phyloP scores from a whole-genome alignment of 495 filamentous ascomycete genomes.

The Terfezia claveryi region DNA sequence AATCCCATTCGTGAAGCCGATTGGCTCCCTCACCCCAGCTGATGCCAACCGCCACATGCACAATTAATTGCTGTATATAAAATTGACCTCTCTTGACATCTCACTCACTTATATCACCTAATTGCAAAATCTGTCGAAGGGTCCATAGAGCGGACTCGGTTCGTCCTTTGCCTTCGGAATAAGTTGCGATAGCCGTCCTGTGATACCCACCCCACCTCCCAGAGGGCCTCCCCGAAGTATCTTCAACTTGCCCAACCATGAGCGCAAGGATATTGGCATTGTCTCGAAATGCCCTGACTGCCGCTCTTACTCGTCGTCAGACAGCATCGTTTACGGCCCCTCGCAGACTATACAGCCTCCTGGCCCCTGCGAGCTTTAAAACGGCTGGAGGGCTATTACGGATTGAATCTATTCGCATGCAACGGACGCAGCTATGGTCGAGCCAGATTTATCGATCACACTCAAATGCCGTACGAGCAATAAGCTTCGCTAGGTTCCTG shows the following conservation, averaged over 20 bases:
- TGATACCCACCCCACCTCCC: too few relatives aligned
- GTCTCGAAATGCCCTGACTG: constrained; percentile 1
- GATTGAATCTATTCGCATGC: constrained; percentile 2
- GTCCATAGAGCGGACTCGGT: too few relatives aligned
- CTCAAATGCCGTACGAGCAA: constrained; percentile 59
- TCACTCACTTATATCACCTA: too few relatives aligned
- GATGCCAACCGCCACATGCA: too few relatives aligned
- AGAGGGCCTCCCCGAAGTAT: neutral
- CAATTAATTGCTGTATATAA: too few relatives aligned
- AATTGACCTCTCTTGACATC: too few relatives aligned
- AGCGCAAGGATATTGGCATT: constrained; percentile 17
- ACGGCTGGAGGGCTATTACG: constrained; percentile 14
- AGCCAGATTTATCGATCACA: constrained; percentile 22
- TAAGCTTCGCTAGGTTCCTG: constrained; percentile 69
- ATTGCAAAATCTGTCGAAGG: too few relatives aligned
- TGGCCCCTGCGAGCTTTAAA: neutral
- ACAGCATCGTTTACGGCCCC: neutral
- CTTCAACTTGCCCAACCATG: constrained; percentile 11
- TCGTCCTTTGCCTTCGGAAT: too few relatives aligned
- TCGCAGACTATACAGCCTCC: constrained; percentile 2
- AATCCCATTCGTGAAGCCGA: too few relatives aligned
- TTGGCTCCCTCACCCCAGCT: too few relatives aligned
- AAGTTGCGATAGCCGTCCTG: too few relatives aligned
- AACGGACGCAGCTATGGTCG: constrained; percentile 9
- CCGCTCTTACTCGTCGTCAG: constrained; percentile 5